Conservation (phyloP, 2,329 filamentous ascomycete species). For the Calycina herbarum region DNA sequence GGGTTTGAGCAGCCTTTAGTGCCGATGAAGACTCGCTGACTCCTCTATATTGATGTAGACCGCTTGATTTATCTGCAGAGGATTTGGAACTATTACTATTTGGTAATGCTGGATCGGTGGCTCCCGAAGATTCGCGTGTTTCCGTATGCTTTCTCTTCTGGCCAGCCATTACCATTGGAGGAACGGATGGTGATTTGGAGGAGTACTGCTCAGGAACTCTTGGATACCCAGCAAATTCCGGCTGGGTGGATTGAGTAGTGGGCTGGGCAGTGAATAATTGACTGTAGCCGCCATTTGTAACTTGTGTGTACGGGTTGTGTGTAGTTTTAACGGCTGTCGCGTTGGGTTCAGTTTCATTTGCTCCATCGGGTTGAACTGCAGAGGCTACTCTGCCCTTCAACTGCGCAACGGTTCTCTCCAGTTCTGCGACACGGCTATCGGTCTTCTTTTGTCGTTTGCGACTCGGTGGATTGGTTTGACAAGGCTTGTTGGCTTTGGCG, state of each 20-base stretch:
- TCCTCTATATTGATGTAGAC: conserved; percentile 1
- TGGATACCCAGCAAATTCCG: conserved; percentile 32
- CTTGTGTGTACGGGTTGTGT: conserved; percentile 36
- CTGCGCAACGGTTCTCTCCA: conserved; percentile 45
- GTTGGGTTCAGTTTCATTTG: conserved; percentile 18
- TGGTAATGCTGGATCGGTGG: conserved; percentile 14
- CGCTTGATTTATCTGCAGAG: conserved; percentile 12
- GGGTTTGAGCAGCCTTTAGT: conserved; percentile 22
- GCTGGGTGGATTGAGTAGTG: conserved; percentile 23
- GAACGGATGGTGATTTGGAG: conserved; percentile 24
- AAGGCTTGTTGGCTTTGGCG: conserved; percentile 41
- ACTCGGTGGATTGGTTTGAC: conserved; percentile 43
- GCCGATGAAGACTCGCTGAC: not conserved
- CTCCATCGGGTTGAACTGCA: conserved; percentile 23
- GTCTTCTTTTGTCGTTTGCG: conserved; percentile 47
- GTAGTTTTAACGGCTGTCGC: conserved; percentile 4
- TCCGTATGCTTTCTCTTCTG: conserved; percentile 37
- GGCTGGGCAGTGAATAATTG: conserved; percentile 26
- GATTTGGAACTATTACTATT: not conserved
- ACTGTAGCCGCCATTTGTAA: conserved; percentile 35
- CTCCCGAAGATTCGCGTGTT: conserved; percentile 20
- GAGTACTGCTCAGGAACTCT: conserved; percentile 31
- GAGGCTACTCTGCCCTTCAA: conserved; percentile 42
- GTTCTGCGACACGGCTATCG: conserved; percentile 45
- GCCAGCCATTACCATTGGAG: conserved; percentile 37